phyloP scores from a whole-genome alignment of 2,329 filamentous ascomycete genomes.

The Calonectria honghensis region DNA sequence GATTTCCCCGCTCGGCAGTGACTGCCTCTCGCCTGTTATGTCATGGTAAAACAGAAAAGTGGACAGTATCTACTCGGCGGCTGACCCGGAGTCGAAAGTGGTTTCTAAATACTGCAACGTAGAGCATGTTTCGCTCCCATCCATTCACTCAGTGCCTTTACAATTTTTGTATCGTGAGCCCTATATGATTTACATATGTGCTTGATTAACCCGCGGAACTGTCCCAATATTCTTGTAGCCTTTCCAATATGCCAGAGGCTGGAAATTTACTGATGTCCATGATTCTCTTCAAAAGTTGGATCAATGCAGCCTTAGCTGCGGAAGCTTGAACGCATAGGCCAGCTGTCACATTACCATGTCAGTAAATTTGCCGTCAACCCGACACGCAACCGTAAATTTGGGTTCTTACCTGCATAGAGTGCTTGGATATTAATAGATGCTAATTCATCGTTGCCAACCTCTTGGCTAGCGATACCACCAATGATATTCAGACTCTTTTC shows the following conservation, averaged over 20 bases:
- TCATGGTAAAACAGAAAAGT: background rate
- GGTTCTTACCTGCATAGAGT: conserved; percentile 3
- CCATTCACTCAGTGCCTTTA: background rate
- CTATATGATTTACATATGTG: background rate
- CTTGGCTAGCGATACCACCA: conserved; percentile 1
- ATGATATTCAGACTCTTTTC: conserved; percentile 13
- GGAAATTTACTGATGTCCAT: conserved; percentile 12
- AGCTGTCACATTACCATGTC: background rate
- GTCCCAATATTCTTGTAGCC: conserved; percentile 3
- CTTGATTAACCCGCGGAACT: background rate
- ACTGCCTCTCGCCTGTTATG: background rate
- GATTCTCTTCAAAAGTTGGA: background rate
- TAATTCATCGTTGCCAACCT: background rate
- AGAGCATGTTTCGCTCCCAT: background rate
- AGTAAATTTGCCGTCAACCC: background rate
- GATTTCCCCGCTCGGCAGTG: background rate
- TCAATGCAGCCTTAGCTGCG: background rate
- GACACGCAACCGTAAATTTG: background rate
- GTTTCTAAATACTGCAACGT: background rate
- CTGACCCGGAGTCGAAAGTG: background rate
- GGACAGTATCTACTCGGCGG: background rate
- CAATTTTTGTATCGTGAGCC: background rate
- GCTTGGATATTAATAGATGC: conserved; percentile 16
- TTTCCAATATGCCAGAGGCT: background rate
- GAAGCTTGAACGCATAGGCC: conserved; percentile 1